phyloP scores from a whole-genome alignment of 139 green algal species.

The Klebsormidium nitens region DNA sequence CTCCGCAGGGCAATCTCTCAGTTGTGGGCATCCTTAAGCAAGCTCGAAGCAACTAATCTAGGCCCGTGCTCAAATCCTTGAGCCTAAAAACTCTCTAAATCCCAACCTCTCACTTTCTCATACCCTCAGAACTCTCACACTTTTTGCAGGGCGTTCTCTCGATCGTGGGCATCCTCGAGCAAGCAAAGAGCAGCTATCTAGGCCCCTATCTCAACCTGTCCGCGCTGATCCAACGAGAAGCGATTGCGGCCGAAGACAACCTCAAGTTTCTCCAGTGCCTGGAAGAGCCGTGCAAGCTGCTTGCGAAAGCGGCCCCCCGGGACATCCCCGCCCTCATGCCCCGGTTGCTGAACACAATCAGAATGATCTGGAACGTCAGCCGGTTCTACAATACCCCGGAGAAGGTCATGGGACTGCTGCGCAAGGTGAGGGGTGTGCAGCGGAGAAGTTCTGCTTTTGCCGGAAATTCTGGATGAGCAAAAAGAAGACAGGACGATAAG shows the following conservation, averaged over 20 bases:
- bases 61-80: no score
- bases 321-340: constrained; percentile 67
- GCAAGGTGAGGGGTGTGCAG: constrained; percentile 58
- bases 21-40: no score
- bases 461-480: no score
- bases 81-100: neutral
- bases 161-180: constrained; percentile 61
- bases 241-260: constrained; percentile 74
- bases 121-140: neutral
- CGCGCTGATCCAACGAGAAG: constrained; percentile 67
- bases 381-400: constrained; percentile 82
- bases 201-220: constrained; percentile 64
- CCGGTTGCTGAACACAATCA: constrained; percentile 64
- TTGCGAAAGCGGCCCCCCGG: constrained; percentile 43
- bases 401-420: constrained; percentile 71
- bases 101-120: neutral
- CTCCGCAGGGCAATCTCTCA: no score
- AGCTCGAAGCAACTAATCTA: no score
- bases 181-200: constrained; percentile 68
- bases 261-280: constrained; percentile 68
- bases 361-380: constrained; percentile 78
- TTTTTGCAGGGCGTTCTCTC: constrained; percentile 25
- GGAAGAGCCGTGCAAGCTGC: constrained; percentile 62
- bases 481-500: no score
- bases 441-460: no score